These are phyloP conservation scores for Verticillium longisporum DNA, from an alignment of 2,329 filamentous ascomycete species.

Conservation along the genomic window DNA sequence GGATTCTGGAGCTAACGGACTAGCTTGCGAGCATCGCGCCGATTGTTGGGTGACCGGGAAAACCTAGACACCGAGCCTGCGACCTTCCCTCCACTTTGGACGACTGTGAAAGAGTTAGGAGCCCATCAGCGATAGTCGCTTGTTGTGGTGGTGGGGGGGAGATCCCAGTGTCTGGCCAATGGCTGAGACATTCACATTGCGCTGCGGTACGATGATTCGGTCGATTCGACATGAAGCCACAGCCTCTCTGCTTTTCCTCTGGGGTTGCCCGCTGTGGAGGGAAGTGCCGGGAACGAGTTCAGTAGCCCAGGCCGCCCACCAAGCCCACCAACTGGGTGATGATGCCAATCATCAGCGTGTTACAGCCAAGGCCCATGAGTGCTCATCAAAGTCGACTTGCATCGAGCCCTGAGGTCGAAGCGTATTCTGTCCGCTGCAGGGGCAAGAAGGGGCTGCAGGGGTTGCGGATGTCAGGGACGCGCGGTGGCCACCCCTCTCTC, in stretches of 20 bases:
- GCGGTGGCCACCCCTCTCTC: neutral
- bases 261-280: no score
- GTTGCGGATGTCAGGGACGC: neutral
- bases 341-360: neutral
- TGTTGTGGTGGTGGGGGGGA: neutral
- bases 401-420: neutral
- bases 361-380: neutral
- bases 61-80: neutral
- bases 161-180: neutral
- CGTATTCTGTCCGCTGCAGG: neutral
- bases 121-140: neutral
- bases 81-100: neutral
- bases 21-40: neutral
- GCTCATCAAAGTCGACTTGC: neutral
- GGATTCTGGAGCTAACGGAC: neutral
- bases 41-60: neutral
- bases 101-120: neutral
- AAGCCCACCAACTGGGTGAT: neutral
- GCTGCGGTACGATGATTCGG: neutral
- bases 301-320: neutral
- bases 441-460: neutral
- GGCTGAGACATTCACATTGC: neutral
- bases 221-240: neutral
- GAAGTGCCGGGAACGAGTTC: neutral
- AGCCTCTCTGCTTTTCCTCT: neutral